Base-by-base conservation (phyloP, 1,284 basidiomycete species). In the Xanthoconium separans region DNA sequence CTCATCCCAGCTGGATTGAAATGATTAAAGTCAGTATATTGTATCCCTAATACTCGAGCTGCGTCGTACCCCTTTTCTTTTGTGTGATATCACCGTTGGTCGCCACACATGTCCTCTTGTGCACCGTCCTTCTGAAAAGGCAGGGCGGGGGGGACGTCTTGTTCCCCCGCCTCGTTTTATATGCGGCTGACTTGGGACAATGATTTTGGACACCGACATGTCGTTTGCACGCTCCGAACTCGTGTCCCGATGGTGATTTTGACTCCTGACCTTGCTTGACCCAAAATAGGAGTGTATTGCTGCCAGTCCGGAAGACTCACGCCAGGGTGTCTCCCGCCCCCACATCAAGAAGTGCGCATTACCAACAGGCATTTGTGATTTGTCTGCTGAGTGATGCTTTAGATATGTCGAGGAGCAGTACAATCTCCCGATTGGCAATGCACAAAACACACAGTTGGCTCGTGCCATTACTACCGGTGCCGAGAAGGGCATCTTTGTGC, bases 291-390 rank as follows among this genome's bases (percentile, higher is more conserved):
- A 95, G 77, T 92, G 90, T 65, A 91, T 96, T 73, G 73, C 79
- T 58, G 81, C 78, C 51, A 77, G 88, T 73, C 80, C 83, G 27
- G 89, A 91, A 37, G 91, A 93, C 58, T 84, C 89, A 57, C 90
- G 93, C 60, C 70, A 73, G 58, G 94, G 94, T 71, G 91, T 95
- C 61, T 95, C 93, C 64, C 89, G 94, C 53, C 91, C 89, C 56
- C 85, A 89, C 68, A 93, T 97, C 77, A 96, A 96, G 84, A 95
- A 93, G 93, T 88, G 69, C 50, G 62, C 56, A 49, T 58, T 56
- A 37, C 43, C 34, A 51, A 42, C 51, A 41, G 50, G n/a, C 34
- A 20, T 16, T 48, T 37, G 51, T 53, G 58, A 58, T 53, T n/a
- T 55, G 15, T 53, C 51, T 50, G 41, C 51, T 55, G 36, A 66